Conservation (phyloP, 192 early-diverging fungal species). For the Diversispora epigaea region DNA sequence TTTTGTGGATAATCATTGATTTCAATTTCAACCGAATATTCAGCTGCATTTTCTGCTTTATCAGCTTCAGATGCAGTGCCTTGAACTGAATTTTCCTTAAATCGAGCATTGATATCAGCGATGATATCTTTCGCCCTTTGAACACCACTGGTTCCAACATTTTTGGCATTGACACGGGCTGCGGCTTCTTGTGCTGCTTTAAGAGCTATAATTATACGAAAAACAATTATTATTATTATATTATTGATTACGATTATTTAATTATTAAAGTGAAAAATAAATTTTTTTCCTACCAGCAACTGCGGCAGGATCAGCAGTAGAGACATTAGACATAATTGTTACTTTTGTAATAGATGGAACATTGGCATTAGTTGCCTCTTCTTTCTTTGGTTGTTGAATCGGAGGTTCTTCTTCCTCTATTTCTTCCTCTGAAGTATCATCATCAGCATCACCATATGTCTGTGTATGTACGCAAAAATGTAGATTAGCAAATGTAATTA, state of each 20-base stretch:
- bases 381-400: constrained; percentile 45
- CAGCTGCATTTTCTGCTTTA: constrained; percentile 42
- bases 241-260: not conserved
- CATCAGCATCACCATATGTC: constrained; percentile 69
- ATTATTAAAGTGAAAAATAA: not conserved
- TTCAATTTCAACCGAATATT: constrained; percentile 81
- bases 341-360: constrained; percentile 1
- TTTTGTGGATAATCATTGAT: constrained; percentile 98
- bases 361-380: constrained; percentile 33
- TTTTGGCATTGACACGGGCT: constrained; percentile 52
- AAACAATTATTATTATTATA: not conserved
- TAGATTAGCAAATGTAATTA: not conserved
- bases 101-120: constrained; percentile 56
- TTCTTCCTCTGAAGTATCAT: constrained; percentile 69
- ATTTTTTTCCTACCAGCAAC: not conserved
- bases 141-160: constrained; percentile 48
- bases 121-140: constrained; percentile 58
- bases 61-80: constrained; percentile 27
- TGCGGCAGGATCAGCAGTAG: constrained; percentile 9
- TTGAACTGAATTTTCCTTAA: constrained; percentile 38
- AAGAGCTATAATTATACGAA: constrained; percentile 30
- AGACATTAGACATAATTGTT: constrained; percentile 6
- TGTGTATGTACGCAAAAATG: constrained; percentile 1
- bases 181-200: constrained; percentile 60
- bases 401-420: constrained; percentile 48